These are phyloP conservation scores for Tylopilus vinaceipallidus DNA, from an alignment of 768 basidiomycete species.

Conservation along the genomic window DNA sequence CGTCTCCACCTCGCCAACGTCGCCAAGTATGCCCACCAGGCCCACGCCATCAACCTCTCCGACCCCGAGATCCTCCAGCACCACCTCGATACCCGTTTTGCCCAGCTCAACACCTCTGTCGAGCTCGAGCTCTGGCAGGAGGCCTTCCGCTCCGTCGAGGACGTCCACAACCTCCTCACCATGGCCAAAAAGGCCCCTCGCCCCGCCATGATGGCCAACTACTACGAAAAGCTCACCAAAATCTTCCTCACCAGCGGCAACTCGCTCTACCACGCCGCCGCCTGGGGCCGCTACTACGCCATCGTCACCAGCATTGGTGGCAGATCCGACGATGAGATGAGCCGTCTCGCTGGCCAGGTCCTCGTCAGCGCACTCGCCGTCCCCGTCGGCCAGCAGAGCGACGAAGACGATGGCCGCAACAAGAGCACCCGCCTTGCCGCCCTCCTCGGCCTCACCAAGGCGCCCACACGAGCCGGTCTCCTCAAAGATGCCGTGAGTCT, in stretches of 20 bases:
- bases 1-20: conserved; percentile 93
- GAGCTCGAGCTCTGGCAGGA: conserved; percentile 99
- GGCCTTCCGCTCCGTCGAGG: conserved; percentile 97
- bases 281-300: conserved; percentile 85
- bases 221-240: conserved; percentile 96
- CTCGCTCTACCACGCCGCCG: conserved; percentile 93
- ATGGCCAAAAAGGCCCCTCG: conserved; percentile 92
- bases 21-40: conserved; percentile 92
- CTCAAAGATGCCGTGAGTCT: no score
- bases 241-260: conserved; percentile 97
- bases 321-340: conserved; percentile 71
- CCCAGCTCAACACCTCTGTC: conserved; percentile 93
- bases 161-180: conserved; percentile 92
- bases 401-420: conserved; percentile 50
- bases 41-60: conserved; percentile 91
- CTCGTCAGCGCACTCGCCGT: conserved; percentile 95
- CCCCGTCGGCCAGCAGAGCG: conserved; percentile 67
- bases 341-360: no score
- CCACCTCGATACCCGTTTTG: conserved; percentile 95
- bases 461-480: conserved; percentile 83
- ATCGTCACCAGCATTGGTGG: conserved; percentile 71
- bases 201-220: conserved; percentile 96
- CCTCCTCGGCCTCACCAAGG: conserved; percentile 76
- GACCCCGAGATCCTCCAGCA: conserved; percentile 94
- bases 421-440: conserved; percentile 79